A percentile compares a stretch with the other conserved stretches of the same genome.
phyloP scores from a whole-genome alignment of 1,284 basidiomycete genomes.

The Cryptococcus sp. region DNA sequence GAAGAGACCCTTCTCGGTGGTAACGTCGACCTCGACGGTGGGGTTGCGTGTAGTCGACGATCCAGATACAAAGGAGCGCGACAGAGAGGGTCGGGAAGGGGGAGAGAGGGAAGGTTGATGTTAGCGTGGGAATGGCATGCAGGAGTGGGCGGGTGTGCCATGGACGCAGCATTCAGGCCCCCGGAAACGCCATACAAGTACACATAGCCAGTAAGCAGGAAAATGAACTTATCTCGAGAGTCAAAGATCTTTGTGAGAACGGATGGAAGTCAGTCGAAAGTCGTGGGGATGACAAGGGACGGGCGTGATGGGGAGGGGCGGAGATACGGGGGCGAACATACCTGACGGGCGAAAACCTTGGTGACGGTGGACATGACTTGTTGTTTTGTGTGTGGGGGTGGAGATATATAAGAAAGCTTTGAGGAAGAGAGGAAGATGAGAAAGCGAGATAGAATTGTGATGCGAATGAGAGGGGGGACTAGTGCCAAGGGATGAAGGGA shows the following conservation, averaged over 20 bases:
- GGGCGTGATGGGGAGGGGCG: slow-evolving; percentile 14
- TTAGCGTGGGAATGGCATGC: slow-evolving; percentile 19
- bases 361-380: slow-evolving; percentile 65
- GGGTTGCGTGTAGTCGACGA: slow-evolving; percentile 60
- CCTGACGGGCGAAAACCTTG: slow-evolving; percentile 85
- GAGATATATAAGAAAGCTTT: not conserved
- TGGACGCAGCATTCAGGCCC: no score
- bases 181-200: not conserved
- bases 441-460: slow-evolving; percentile 2
- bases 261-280: slow-evolving; percentile 5
- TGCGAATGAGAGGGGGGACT: not conserved
- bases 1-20: slow-evolving; percentile 88
- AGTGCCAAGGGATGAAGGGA: no score
- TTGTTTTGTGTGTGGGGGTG: not conserved
- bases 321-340: slow-evolving; percentile 43
- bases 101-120: slow-evolving; percentile 16
- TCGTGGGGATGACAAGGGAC: not conserved
- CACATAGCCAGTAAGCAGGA: slow-evolving; percentile 2
- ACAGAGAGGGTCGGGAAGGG: not conserved
- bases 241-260: slow-evolving; percentile 74
- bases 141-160: not conserved
- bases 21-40: slow-evolving; percentile 90
- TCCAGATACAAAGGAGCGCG: slow-evolving; percentile 1
- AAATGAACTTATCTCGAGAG: slow-evolving; percentile 67
- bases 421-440: slow-evolving; percentile 7